Base-by-base conservation (phyloP, 495 filamentous ascomycete genomes). In the Aspergillus mulundensis region DNA sequence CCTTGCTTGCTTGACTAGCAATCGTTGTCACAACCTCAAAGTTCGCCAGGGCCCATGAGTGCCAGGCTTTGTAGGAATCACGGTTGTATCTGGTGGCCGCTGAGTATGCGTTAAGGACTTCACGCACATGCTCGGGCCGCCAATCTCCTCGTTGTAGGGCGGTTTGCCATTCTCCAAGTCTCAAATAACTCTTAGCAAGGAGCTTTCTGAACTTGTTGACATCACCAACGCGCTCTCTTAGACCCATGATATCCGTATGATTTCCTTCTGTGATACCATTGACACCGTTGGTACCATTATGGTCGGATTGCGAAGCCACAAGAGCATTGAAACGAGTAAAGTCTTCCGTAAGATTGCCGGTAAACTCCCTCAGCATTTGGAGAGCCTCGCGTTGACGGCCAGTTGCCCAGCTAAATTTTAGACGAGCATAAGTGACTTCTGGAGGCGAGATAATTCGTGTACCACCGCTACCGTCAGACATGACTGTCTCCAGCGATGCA, bases 51-150 rank as follows among this genome's bases (percentile, higher is more conserved):
- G 94, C 94, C 94, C 95, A 99, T 3, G 94, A 85, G 68, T 99
- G 94, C 94, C 94, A 99, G 18, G 94, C 94, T 71, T 97, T 99
- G 72, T 99, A 97, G 79, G 92, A 99, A 52, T 87, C 85, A 43
- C 87, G 84, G 60, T 97, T 89, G 72, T 95, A 96, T 21, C 88
- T 84, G 0, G 94, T 97, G 7, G 94, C 94, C 46, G 90, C 87
- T 16, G 84, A 82, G 70, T 97, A 99, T 7, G 94, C 90, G 34
- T 81, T 77, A 19, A 99, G 79, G 43, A 97, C 88, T 21, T 77
- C 76, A 16, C 72, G 73, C 28, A 80, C 75, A 64, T 89, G 84
- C 14, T 88, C 85, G 44, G 88, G 79, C 40, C 86, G 80, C 92
- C 91, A 96, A 63, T 95, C 87, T n/a, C 90, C 87, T 65, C 85